Base-by-base conservation (phyloP, 768 basidiomycete genomes). In the Leucocoprinus sp. region DNA sequence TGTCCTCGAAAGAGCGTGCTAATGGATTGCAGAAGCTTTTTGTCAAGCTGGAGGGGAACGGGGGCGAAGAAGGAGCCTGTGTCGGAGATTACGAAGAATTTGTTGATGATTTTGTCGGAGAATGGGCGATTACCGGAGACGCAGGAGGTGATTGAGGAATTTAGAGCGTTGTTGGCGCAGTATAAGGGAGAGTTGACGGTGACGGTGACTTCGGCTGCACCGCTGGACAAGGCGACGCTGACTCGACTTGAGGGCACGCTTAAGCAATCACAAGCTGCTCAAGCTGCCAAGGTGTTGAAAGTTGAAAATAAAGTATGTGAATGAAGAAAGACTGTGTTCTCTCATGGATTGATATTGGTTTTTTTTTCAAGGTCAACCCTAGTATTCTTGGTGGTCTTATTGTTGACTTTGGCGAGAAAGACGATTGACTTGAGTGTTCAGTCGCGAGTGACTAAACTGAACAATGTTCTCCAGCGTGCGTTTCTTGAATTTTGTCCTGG, bases 361-460 rank as follows among this genome's bases (percentile, higher is more conserved):
- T 17, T 24, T 3, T 43, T 15, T 23, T 12, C 23, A 50, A 95
- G 92, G 86, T 97, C 59, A 93, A 97, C 72, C 82, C 92, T 35
- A 69, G 79, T n/a, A 71, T 97, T 47, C 67, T 98, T 51, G 96
- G 95, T 48, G 96, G 96, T 41, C 64, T 98, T 49, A 75, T 97
- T 50, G 84, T 99, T 39, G 96, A 99, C 69, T 92, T 99, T 60
- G 95, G 93, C 52, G 96, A 97, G 73, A 95, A n/a, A 95, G 74
- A 92, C 91, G 43, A 86, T 99, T 57, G 96, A 99, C 68, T 76
- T 98, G 49, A 93, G 90, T 55, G 93, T 95, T 45, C 83, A 82
- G 39, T 91, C 90, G 26, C 88, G 90, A 44, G 91, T 98, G 57
- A 95, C 83, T 63, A 95, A 93, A 67, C 79, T 97, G 60, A 97